These are phyloP conservation scores for Saksenaea vasiformis DNA, from an alignment of 371 early-diverging fungal species.

Conservation along the genomic window DNA sequence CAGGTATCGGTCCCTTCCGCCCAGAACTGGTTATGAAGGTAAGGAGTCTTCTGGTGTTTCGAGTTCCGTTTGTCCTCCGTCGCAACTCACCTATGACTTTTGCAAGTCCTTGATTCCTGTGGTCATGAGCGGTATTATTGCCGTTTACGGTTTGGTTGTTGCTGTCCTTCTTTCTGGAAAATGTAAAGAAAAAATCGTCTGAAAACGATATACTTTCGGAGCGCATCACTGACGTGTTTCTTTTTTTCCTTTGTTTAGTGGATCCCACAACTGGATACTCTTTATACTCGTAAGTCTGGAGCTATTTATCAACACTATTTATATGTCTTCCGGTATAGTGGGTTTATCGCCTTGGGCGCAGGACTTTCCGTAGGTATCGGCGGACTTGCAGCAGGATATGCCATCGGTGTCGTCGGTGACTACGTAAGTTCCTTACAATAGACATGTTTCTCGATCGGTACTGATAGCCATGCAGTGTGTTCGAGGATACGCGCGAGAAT, in stretches of 20 bases:
- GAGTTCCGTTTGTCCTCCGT: background rate
- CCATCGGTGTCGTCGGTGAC: constrained; percentile 91
- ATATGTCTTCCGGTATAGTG: constrained; percentile 48
- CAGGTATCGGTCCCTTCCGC: constrained; percentile 85
- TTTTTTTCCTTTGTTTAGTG: constrained; percentile 51
- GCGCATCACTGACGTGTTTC: background rate
- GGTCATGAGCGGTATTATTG: constrained; percentile 95
- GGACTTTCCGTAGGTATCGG: constrained; percentile 86
- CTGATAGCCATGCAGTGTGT: constrained; percentile 48
- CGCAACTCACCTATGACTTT: background rate
- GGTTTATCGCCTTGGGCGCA: constrained; percentile 84
- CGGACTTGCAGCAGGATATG: constrained; percentile 90
- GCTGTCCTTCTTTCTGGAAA: constrained; percentile 80
- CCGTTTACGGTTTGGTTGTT: constrained; percentile 88
- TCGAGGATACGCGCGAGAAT: constrained; percentile 82
- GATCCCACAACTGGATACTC: constrained; percentile 49
- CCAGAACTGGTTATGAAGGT: constrained; percentile 89
- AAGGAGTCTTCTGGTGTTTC: background rate
- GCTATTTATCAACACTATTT: constrained; percentile 6
- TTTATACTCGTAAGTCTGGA: constrained; percentile 38
- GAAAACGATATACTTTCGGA: background rate
- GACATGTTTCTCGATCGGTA: background rate
- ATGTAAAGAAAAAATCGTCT: constrained; percentile 43
- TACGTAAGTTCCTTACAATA: constrained; percentile 43
- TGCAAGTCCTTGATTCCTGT: constrained; percentile 77